Conservation (phyloP, 1,284 basidiomycete species). For the Papiliotrema nemorosa region DNA sequence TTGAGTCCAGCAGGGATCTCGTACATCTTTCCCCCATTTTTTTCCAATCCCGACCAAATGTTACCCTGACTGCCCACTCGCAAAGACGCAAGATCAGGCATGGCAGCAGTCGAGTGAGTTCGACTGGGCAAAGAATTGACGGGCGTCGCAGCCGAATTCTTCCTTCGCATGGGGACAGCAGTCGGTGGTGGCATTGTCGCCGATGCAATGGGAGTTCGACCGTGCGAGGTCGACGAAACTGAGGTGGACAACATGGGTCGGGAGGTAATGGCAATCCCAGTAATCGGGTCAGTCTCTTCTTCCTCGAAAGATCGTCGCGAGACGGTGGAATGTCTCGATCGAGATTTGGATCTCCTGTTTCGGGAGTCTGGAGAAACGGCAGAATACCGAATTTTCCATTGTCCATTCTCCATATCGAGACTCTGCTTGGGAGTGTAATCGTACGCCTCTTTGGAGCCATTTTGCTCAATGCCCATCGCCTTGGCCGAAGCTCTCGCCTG, state of each 20-base stretch:
- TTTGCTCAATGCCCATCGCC: neutral
- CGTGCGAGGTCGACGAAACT: conserved; percentile 6
- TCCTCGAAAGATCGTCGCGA: conserved; percentile 8
- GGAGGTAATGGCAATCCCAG: conserved; percentile 4
- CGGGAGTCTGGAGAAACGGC: conserved; percentile 6
- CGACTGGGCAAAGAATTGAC: neutral
- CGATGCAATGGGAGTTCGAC: conserved; percentile 10
- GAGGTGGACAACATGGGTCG: conserved; percentile 1
- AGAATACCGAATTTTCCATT: conserved; percentile 37
- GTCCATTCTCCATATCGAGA: conserved; percentile 29
- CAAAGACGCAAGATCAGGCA: conserved; percentile 20
- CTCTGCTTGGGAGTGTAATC: conserved; percentile 40
- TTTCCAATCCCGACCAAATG: conserved; percentile 37
- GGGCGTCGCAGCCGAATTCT: neutral
- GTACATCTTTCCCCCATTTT: conserved; percentile 38
- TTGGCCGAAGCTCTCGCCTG: conserved; percentile 1
- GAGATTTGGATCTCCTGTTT: conserved; percentile 5
- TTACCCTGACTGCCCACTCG: conserved; percentile 25
- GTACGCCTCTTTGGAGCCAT: neutral
- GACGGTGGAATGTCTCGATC: conserved; percentile 1
- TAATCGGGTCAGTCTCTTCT: neutral
- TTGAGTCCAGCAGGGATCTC: conserved; percentile 37
- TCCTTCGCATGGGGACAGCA: conserved; percentile 9
- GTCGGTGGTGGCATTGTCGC: conserved; percentile 14
- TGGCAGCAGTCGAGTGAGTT: conserved; percentile 4